phyloP scores from a whole-genome alignment of 768 basidiomycete genomes.

The Myochromella boudieri region DNA sequence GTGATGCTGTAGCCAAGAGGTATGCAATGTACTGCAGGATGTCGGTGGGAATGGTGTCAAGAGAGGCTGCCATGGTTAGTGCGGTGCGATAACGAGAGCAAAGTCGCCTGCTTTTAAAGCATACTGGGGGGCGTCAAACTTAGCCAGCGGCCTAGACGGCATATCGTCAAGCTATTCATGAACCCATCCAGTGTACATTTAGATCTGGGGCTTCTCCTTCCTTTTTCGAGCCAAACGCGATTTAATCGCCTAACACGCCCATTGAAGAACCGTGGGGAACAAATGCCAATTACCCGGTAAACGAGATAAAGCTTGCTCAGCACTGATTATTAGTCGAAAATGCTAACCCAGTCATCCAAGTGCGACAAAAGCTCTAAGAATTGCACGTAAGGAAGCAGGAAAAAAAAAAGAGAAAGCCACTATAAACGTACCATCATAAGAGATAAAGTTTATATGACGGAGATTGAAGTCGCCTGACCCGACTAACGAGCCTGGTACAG shows the following conservation, averaged over 20 bases:
- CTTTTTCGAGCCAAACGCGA: slow-evolving; percentile 4
- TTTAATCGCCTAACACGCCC: neutral
- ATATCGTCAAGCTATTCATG: slow-evolving; percentile 3
- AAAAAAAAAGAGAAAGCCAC: too few relatives aligned
- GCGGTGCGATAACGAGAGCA: neutral
- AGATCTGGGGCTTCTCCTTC: neutral
- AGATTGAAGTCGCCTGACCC: neutral
- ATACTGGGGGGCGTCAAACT: neutral
- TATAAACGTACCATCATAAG: neutral
- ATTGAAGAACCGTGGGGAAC: slow-evolving; percentile 1
- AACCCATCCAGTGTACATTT: neutral
- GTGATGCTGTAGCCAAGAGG: slow-evolving; percentile 38
- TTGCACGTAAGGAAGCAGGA: neutral
- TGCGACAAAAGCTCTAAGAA: neutral
- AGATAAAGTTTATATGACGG: slow-evolving; percentile 1
- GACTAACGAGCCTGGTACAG: slow-evolving; percentile 1
- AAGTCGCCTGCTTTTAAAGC: slow-evolving; percentile 5
- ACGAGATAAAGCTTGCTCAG: too few relatives aligned
- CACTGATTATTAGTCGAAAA: too few relatives aligned
- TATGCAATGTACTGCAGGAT: slow-evolving; percentile 57
- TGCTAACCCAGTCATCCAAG: neutral
- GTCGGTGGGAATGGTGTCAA: slow-evolving; percentile 54
- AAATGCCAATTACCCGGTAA: slow-evolving; percentile 6
- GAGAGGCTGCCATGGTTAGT: slow-evolving; percentile 38
- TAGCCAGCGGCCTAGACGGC: neutral